phyloP scores from a whole-genome alignment of 2,329 filamentous ascomycete genomes.

The Cladobotryum protrusum region DNA sequence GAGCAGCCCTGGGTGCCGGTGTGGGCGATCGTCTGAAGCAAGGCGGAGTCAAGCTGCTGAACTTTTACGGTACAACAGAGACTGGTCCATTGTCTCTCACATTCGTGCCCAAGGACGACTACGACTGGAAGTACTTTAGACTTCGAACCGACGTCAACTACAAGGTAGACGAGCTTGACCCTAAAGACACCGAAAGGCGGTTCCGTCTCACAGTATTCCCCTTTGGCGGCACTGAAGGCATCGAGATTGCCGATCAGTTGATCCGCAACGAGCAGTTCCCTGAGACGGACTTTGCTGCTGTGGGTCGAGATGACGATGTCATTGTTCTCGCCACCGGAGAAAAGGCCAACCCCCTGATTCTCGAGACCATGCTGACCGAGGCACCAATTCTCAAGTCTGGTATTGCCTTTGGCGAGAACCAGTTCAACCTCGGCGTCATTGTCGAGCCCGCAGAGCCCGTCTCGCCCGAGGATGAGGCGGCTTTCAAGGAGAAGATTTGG shows the following conservation, averaged over 20 bases:
- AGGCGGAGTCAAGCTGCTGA: conserved; percentile 24
- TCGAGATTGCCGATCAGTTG: conserved; percentile 28
- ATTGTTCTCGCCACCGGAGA: conserved; percentile 21
- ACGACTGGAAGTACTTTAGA: conserved; percentile 27
- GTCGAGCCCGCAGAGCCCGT: conserved; percentile 15
- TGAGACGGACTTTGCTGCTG: conserved; percentile 19
- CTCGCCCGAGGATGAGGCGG: not conserved
- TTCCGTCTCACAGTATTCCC: conserved; percentile 24
- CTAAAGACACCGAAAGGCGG: conserved; percentile 13
- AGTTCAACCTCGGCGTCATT: conserved; percentile 18
- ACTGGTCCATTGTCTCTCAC: conserved; percentile 27
- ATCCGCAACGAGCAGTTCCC: conserved; percentile 21
- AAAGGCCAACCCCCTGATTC: conserved; percentile 18
- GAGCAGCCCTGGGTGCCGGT: conserved; percentile 22
- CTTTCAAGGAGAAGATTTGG: conserved; percentile 16
- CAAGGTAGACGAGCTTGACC: conserved; percentile 15
- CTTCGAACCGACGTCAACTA: conserved; percentile 26
- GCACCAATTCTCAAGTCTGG: conserved; percentile 15
- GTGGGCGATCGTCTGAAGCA: conserved; percentile 19
- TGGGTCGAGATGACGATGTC: conserved; percentile 29
- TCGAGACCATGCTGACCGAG: conserved; percentile 17
- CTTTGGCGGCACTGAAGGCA: conserved; percentile 21
- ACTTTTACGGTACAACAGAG: conserved; percentile 31
- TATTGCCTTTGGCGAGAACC: conserved; percentile 17
- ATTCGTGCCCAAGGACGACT: conserved; percentile 24